These are phyloP conservation scores for Pyricularia pennisetigena DNA, from an alignment of 2,329 filamentous ascomycete species.

Conservation along the genomic window DNA sequence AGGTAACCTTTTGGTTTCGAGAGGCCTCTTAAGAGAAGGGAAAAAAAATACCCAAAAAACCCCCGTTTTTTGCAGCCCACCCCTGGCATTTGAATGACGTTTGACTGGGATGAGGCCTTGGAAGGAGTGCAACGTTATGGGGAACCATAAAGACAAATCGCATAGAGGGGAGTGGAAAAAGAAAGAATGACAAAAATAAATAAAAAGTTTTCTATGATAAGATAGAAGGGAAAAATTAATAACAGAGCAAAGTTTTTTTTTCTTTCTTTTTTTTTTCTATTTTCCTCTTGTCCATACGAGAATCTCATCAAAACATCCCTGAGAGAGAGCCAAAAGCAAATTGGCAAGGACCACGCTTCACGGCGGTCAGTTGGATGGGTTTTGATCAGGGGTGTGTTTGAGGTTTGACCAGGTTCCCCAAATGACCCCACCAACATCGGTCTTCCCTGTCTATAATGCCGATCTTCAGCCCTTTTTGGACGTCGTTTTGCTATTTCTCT, in stretches of 20 bases:
- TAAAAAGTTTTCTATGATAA: not conserved
- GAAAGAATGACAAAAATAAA: not conserved
- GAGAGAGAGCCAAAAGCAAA: not conserved
- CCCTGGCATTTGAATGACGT: not conserved
- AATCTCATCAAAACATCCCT: not conserved
- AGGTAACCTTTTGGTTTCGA: not conserved
- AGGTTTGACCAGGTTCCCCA: slow-evolving; percentile 3
- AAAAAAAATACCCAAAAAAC: not conserved
- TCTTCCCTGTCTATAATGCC: not conserved
- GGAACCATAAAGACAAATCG: not conserved
- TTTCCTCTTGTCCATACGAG: not conserved
- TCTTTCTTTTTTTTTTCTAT: too few relatives aligned
- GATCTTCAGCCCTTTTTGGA: not conserved
- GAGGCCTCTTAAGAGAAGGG: not conserved
- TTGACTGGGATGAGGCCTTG: not conserved
- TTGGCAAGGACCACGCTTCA: not conserved
- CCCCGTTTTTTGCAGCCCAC: not conserved
- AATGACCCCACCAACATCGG: not conserved
- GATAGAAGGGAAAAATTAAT: not conserved
- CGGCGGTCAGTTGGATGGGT: not conserved
- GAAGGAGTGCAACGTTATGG: too few relatives aligned
- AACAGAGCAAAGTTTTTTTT: not conserved
- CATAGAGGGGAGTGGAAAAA: not conserved
- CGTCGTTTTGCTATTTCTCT: not conserved
- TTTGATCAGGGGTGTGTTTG: slow-evolving; percentile 1